These are phyloP conservation scores for Penicillium coffeae DNA, from an alignment of 495 filamentous ascomycete genomes.

Conservation along the genomic window DNA sequence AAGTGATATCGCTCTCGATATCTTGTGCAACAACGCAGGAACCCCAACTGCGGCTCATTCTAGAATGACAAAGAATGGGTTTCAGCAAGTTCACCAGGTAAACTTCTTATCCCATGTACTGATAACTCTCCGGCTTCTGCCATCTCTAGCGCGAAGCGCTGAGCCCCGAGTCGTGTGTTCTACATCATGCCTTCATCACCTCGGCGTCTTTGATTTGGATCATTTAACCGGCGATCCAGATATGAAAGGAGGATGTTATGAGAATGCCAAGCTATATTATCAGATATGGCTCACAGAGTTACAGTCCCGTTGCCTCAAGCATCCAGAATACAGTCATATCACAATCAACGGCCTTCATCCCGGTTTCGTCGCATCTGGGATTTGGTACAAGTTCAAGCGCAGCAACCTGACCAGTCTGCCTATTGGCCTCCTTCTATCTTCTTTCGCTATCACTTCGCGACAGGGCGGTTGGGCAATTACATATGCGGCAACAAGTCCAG, in stretches of 20 bases:
- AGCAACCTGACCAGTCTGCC: background rate
- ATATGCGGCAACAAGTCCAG: conserved; percentile 18
- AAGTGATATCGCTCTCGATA: conserved; percentile 14
- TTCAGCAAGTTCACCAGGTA: conserved; percentile 23
- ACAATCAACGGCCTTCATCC: conserved; percentile 25
- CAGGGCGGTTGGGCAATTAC: conserved; percentile 26
- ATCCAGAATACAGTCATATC: conserved; percentile 22
- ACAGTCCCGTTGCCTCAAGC: conserved; percentile 15
- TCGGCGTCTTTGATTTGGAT: conserved; percentile 17
- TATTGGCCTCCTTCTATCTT: conserved; percentile 2
- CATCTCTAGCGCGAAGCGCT: conserved; percentile 15
- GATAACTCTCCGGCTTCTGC: conserved; percentile 21
- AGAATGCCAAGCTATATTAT: conserved; percentile 24
- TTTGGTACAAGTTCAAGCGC: conserved; percentile 10
- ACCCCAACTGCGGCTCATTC: background rate
- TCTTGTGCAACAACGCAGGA: conserved; percentile 29
- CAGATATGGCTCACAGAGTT: conserved; percentile 27
- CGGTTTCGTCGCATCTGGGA: conserved; percentile 21
- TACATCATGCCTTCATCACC: conserved; percentile 22
- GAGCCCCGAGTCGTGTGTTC: conserved; percentile 26
- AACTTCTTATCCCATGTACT: conserved; percentile 28
- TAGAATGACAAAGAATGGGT: conserved; percentile 21
- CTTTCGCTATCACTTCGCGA: conserved; percentile 17
- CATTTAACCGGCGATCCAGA: conserved; percentile 1
- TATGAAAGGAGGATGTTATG: conserved; percentile 12